Base-by-base conservation (phyloP, 768 basidiomycete genomes). In the Cystofilobasidium macerans region DNA sequence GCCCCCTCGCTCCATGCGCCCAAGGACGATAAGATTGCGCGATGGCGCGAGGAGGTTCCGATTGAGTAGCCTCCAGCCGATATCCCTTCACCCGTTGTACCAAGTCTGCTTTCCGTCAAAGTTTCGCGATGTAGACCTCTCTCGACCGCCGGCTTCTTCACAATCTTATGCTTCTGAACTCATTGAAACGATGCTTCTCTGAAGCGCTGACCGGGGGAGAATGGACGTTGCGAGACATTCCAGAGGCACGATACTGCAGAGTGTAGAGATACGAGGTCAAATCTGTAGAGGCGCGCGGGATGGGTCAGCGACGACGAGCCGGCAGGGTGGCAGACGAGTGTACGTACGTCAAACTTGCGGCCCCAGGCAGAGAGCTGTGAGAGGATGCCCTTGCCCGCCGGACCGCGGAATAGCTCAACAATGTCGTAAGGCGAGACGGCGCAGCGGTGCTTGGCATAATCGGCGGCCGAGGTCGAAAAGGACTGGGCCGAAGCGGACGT, bases 391-490 rank as follows among this genome's bases (percentile, higher is more conserved):
- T 70, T 71, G n/a, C 67, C 71, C 0, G 73, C 74, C 43, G 73
- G 72, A 2, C 71, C 72, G 60, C 73, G 73, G 68, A 77, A 76
- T 53, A 71, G 76, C 26, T 69, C 72, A 20, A 76, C 73, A 22
- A 94, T 79, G 26, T 85, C 84, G 18, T 81, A 80, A 64, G 84
- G 80, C 33, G 82, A 82, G 2, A 87, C 78, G 2, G 79, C 75
- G 70, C 84, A 88, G 28, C 86, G 81, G 73, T 90, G 86, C 69
- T 85, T 86, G 45, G 84, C 77, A 71, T 91, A 97, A 69, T 86
- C 86, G 64, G 82, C 84, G 8, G 82, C 79, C 13, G 83, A 74
- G 32, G 76, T 81, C 3, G 79, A 68, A 0, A 84, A 80, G 20
- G 82, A 73, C 1, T 82, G 78, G 1, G 78, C 79, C 3, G 80